A percentile compares a stretch with the other conserved stretches of the same genome.
These are phyloP conservation scores for Metschnikowia borealis DNA, from an alignment of 805 yeast genomes.

Conservation along the genomic window DNA sequence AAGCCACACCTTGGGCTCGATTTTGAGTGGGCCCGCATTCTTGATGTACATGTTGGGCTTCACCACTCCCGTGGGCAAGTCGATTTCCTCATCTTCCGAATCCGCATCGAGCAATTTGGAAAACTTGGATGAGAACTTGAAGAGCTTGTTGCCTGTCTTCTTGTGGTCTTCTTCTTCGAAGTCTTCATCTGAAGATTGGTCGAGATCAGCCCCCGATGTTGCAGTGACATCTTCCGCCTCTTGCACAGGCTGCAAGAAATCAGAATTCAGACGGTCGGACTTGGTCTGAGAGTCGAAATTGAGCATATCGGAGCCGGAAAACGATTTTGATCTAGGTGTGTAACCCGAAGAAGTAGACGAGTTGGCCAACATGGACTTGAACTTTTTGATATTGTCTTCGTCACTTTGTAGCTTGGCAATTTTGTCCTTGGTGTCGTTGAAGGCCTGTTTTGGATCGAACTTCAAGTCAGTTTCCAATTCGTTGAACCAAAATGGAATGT, in stretches of 20 bases:
- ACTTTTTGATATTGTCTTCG: constrained; percentile 42
- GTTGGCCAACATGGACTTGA: constrained; percentile 37
- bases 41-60: constrained; percentile 77
- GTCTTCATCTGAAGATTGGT: constrained; percentile 32
- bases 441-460: constrained; percentile 74
- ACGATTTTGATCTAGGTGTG: constrained; percentile 38
- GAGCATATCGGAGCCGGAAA: constrained; percentile 32
- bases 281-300: constrained; percentile 10
- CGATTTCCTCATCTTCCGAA: constrained; percentile 79
- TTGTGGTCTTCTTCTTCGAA: constrained; percentile 20
- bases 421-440: constrained; percentile 59
- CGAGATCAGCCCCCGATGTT: constrained; percentile 17
- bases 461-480: constrained; percentile 63
- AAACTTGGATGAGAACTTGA: constrained; percentile 26
- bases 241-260: constrained; percentile 10
- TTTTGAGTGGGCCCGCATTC: constrained; percentile 87
- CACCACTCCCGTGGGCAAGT: constrained; percentile 82
- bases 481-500: constrained; percentile 91
- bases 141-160: constrained; percentile 18
- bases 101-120: constrained; percentile 56
- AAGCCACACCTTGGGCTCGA: constrained; percentile 97
- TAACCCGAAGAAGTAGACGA: constrained; percentile 21
- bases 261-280: constrained; percentile 1
- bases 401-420: constrained; percentile 45
- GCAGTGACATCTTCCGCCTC: constrained; percentile 14